Evolutionary conservation across 208 protist species (phyloP).

Genomic region (Naegleria gruberi): DNA sequence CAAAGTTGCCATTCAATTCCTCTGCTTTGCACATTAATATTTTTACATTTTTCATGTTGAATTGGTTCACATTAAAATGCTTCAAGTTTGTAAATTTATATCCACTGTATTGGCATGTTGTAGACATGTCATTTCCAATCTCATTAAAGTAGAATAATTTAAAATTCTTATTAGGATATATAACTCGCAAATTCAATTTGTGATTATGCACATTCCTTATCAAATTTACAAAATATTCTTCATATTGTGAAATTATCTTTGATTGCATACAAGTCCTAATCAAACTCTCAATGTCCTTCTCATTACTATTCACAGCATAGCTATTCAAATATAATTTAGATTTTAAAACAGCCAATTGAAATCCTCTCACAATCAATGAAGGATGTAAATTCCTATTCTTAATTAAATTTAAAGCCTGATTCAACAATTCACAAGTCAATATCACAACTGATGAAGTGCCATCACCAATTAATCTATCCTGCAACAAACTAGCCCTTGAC

Average conservation of each 20-base stretch:
- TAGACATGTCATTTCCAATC: not conserved
- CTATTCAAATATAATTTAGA: not conserved
- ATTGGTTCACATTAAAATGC: not conserved
- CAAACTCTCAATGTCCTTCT: not conserved
- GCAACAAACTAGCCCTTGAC: not conserved
- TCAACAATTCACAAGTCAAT: not conserved
- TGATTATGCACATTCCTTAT: not conserved
- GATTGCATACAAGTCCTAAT: not conserved
- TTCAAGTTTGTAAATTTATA: not conserved
- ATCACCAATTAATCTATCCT: slow-evolving; percentile 6
- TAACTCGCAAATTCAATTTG: not conserved
- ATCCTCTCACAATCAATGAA: not conserved
- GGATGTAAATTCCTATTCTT: not conserved
- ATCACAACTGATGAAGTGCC: slow-evolving; percentile 1
- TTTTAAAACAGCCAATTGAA: not conserved
- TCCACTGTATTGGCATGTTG: not conserved
- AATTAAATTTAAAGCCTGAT: not conserved
- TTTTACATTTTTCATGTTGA: not conserved
- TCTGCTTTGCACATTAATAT: not conserved
- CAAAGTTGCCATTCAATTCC: not conserved
- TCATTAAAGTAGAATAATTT: not conserved
- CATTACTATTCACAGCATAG: not conserved
- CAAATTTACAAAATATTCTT: not conserved
- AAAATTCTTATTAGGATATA: not conserved
- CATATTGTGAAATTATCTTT: not conserved